Conservation (phyloP, 176 grass and related monocot species). For the Elaeis guineensis region DNA sequence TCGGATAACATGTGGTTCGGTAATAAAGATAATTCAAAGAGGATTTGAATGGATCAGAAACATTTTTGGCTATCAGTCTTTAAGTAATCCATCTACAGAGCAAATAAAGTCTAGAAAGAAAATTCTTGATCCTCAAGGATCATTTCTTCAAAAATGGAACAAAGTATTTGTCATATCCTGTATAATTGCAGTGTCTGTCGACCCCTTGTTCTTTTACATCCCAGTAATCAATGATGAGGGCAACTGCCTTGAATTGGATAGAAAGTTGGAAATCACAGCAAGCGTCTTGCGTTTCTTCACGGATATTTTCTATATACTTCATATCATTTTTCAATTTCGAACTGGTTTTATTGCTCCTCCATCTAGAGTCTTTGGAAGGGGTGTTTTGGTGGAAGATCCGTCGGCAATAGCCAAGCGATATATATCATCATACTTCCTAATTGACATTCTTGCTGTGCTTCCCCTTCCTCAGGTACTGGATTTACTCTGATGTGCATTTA, state of each 20-base stretch:
- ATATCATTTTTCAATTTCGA: conserved; percentile 91
- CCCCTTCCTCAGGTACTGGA: conserved; percentile 75
- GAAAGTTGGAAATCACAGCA: conserved; percentile 54
- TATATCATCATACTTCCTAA: conserved; percentile 62
- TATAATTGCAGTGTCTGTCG: conserved; percentile 70
- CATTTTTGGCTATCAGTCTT: conserved; percentile 28
- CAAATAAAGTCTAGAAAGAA: conserved; percentile 37
- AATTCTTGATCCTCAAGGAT: conserved; percentile 84
- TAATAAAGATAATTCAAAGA: conserved; percentile 35
- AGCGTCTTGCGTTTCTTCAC: conserved; percentile 77
- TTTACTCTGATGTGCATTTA: neutral
- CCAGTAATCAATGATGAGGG: conserved; percentile 44
- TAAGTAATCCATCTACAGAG: conserved; percentile 39
- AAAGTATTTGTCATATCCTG: conserved; percentile 97
- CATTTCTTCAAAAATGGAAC: conserved; percentile 94
- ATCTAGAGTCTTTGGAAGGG: conserved; percentile 88
- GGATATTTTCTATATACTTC: conserved; percentile 91
- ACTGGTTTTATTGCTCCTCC: conserved; percentile 87
- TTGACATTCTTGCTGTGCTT: conserved; percentile 79
- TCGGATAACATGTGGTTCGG: conserved; percentile 30
- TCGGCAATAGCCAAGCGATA: conserved; percentile 74
- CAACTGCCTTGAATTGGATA: conserved; percentile 62
- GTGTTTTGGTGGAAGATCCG: conserved; percentile 60
- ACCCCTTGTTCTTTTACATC: conserved; percentile 91
- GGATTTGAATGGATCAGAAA: conserved; percentile 67